phyloP scores from a whole-genome alignment of 164 flowering plant genomes.

The Buxus sempervirens region DNA sequence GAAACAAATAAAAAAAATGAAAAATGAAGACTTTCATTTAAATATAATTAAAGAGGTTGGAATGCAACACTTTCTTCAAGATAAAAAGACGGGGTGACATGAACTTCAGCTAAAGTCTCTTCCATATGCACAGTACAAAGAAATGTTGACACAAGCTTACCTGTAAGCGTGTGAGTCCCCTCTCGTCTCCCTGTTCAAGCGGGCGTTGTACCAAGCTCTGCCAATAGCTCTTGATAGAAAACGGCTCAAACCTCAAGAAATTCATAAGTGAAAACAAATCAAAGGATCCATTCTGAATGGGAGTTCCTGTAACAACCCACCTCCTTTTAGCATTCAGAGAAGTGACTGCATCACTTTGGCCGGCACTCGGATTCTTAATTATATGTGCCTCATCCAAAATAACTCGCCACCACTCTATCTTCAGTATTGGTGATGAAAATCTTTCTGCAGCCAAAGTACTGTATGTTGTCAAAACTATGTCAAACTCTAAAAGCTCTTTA shows the following conservation, averaged over 20 bases:
- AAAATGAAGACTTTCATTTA: neutral
- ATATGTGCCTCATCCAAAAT: slow-evolving; percentile 92
- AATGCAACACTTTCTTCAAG: neutral
- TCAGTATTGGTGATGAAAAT: slow-evolving; percentile 48
- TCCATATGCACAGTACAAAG: no score
- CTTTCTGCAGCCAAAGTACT: slow-evolving; percentile 59
- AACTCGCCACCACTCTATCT: slow-evolving; percentile 78
- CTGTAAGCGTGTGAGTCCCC: slow-evolving; percentile 78
- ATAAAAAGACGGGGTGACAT: neutral
- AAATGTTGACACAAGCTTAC: slow-evolving; percentile 27
- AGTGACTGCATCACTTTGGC: slow-evolving; percentile 65
- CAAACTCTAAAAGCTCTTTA: slow-evolving; percentile 60
- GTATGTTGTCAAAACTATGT: slow-evolving; percentile 83
- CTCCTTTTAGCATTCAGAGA: slow-evolving; percentile 59
- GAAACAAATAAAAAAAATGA: neutral
- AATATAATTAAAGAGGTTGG: neutral
- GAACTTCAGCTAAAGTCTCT: neutral
- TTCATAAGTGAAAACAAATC: slow-evolving; percentile 89
- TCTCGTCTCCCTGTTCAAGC: slow-evolving; percentile 48
- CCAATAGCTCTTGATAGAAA: slow-evolving; percentile 78
- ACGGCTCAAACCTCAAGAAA: slow-evolving; percentile 85
- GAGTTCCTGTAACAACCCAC: slow-evolving; percentile 94
- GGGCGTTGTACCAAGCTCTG: slow-evolving; percentile 67
- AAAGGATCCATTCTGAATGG: slow-evolving; percentile 76
- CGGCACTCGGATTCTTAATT: slow-evolving; percentile 67